phyloP scores from a whole-genome alignment of 768 basidiomycete genomes.

The Cystofilobasidium ferigula region DNA sequence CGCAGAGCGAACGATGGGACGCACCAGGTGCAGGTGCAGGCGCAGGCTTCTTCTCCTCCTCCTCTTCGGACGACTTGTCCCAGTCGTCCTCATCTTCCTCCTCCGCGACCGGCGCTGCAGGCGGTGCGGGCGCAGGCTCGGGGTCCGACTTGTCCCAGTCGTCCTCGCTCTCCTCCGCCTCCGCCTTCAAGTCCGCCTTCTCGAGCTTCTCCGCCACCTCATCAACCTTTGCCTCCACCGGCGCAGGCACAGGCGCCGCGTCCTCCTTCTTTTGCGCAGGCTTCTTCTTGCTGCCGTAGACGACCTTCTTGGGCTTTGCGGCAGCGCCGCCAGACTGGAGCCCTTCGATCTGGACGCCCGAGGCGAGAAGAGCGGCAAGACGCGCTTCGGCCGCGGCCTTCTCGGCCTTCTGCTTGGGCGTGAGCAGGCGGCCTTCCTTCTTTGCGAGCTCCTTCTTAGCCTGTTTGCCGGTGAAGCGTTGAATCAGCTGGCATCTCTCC shows the following conservation, averaged over 20 bases:
- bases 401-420: slow-evolving; percentile 96
- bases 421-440: slow-evolving; percentile 86
- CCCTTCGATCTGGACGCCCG: slow-evolving; percentile 82
- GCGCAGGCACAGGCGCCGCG: slow-evolving; percentile 27
- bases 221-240: slow-evolving; percentile 38
- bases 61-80: slow-evolving; percentile 52
- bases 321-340: slow-evolving; percentile 51
- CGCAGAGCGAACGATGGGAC: neutral
- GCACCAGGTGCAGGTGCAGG: slow-evolving; percentile 29
- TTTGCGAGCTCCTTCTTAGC: slow-evolving; percentile 77
- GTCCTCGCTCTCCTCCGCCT: slow-evolving; percentile 37
- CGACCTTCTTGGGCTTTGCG: slow-evolving; percentile 55
- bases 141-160: slow-evolving; percentile 38
- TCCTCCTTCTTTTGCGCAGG: slow-evolving; percentile 44
- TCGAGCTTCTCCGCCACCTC: slow-evolving; percentile 43
- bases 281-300: slow-evolving; percentile 75
- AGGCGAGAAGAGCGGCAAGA: slow-evolving; percentile 76
- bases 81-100: slow-evolving; percentile 43
- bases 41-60: slow-evolving; percentile 44
- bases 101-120: neutral
- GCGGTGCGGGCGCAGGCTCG: slow-evolving; percentile 18
- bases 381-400: slow-evolving; percentile 79
- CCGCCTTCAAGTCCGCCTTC: slow-evolving; percentile 29
- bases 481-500: neutral
- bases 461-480: slow-evolving; percentile 41